Base-by-base conservation (phyloP, 768 basidiomycete species). In the Lactifluus piperatus region DNA sequence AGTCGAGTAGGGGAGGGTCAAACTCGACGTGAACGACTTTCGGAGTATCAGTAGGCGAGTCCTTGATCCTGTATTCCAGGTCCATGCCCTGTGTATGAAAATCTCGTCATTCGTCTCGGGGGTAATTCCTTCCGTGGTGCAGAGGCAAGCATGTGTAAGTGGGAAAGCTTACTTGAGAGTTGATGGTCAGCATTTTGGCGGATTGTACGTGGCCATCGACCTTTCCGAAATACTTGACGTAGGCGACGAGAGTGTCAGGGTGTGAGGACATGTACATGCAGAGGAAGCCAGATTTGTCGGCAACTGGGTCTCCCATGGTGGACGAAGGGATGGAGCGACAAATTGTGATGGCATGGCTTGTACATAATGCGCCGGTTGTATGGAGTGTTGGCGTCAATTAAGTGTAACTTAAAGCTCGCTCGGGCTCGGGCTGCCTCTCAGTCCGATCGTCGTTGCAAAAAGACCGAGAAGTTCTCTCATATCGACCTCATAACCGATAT, bases 231-330 rank as follows among this genome's bases (percentile, higher is more conserved):
- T 85, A 81, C 63, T 84, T 87, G 43, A 86, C 87, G 64, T 91
- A 93, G 3, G 87, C 87, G 36, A 92, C 87, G 64, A 92, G 75
- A 1, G 90, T 91, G 67, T 91, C 89, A 0, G 86, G 86, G 66
- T 91, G 91, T 62, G 75, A 82, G 30, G 80, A 84, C 90, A 91
- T 92, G 75, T 92, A 93, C 81, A 83, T 86, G 69, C 81, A 80
- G 44, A 92, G 76, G 68, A 90, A 93, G 1, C 74, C 75, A 20
- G 88, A 88, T 65, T 85, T 87, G 11, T 82, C 81, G 13, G 85
- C 85, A 0, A 91, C 87, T 9, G 87, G 80, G 68, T 91, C 89
- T 7, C 80, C 64, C 84, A 85, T 85, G 60, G 44, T 61, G 51
- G n/a, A 7, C 2, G 16, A 7, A n/a, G n/a, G n/a, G n/a, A n/a